These are phyloP conservation scores for Colletotrichum cereale DNA, from an alignment of 2,329 filamentous ascomycete genomes.

Conservation along the genomic window DNA sequence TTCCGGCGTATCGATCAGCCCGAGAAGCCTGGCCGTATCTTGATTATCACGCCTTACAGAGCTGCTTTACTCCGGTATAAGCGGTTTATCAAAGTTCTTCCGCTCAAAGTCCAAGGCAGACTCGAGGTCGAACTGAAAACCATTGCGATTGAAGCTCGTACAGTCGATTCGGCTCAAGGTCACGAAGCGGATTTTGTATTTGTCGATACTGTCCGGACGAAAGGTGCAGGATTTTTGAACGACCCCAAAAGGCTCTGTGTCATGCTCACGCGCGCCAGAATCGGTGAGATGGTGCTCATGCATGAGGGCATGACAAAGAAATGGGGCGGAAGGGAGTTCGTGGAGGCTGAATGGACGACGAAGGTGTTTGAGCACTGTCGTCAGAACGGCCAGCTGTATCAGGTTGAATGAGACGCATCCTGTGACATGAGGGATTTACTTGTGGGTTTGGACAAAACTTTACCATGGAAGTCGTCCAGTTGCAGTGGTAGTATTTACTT, in stretches of 20 bases:
- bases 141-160: conserved; percentile 46
- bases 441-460: background rate
- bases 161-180: conserved; percentile 60
- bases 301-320: conserved; percentile 51
- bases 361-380: conserved; percentile 32
- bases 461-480: no score
- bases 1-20: conserved; percentile 50
- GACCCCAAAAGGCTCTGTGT: conserved; percentile 60
- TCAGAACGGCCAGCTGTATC: conserved; percentile 12
- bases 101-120: conserved; percentile 14
- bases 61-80: conserved; percentile 53
- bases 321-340: background rate
- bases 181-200: conserved; percentile 63
- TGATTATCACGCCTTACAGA: conserved; percentile 60
- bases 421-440: background rate
- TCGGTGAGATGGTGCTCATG: conserved; percentile 62
- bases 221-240: conserved; percentile 56
- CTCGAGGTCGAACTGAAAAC: conserved; percentile 4
- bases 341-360: conserved; percentile 30
- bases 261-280: conserved; percentile 58
- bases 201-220: conserved; percentile 60
- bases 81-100: conserved; percentile 16
- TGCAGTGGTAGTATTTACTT: background rate
- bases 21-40: conserved; percentile 50
- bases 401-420: background rate